Base-by-base conservation (phyloP, 2,329 filamentous ascomycete genomes). In the Apiospora malaysiana region DNA sequence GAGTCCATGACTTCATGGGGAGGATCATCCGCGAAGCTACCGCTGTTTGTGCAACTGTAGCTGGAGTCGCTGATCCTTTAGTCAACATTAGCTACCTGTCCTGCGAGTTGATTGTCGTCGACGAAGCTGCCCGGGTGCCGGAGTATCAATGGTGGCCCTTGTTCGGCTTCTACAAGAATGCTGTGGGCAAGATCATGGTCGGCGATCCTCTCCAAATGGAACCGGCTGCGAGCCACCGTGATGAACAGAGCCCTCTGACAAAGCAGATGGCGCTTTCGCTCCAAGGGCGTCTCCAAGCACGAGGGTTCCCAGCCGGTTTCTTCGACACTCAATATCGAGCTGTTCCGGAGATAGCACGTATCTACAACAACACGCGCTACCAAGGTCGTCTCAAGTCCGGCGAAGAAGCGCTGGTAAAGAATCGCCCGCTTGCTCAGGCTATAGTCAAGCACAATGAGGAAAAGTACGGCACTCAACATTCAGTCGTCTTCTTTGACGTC, bases 111-210 rank as follows among this genome's bases (percentile, higher is more conserved):
- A 47, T 70, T 21, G 42, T 49, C n/a, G 69, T 70, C 18, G 69
- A 70, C 42, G 69, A 70, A 37, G 56, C 59, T 21, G 69, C 59
- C 2, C 40, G 59, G 7, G 59, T 70, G 3, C 9, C 25, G 9
- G 59, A 70, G 43, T 70, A 70, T 21, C 69, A 70, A 42, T 49
- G 51, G 69, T 70, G 69, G 69, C 43, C 69, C 7, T 27, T 70
- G 10, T 7, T 70, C 4, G 59, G 10, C 16, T 66, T 66, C 56
- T 66, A 70, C 16, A 4, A 12, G 5, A 10, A 51, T 2, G 56
- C 25, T 2, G 9, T 32, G 3, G 69, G 69, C 37, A 70, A 70
- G 12, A 66, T 70, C 56, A 66, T 70, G 69, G 69, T 70, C 10
- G 59, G 56, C 9, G 59, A 66, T n/a, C 21, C 25, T 16, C 8